Base-by-base conservation (phyloP, 257 asterid species). In the Lavandula angustifolia region DNA sequence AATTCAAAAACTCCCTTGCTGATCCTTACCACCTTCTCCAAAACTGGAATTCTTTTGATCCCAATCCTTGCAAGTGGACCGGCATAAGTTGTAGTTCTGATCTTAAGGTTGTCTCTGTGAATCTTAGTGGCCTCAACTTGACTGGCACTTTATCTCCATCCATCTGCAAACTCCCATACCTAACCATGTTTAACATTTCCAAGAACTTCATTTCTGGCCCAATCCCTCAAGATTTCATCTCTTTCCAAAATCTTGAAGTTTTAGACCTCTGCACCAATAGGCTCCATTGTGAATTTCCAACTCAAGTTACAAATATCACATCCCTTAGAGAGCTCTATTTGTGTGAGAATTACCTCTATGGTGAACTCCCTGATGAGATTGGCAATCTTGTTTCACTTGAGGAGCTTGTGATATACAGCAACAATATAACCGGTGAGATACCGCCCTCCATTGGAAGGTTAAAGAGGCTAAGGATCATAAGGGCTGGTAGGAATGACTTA, bases 191-290 rank as follows among this genome's bases (percentile, higher is more conserved):
- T 50, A 90, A 90, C 55, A 37, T 90, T 54, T 87, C 97, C 0
- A 70, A 33, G 35, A 87, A 87, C 73, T 84, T 84, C 82, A 76
- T 90, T 48, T 83, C 92, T 17, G 97, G 92, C 34, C 75, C 82
- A 8, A 79, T 90, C 50, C 95, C 95, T 62, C 43, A 50, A 27
- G 77, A 77, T 69, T 79, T 87, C 71, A 27, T 67, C 3, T 54
- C 52, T 3, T 89, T 88, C 67, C 75, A 32, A 1, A 79, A 38
- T 33, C 83, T 90, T 7, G 57, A 82, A 57, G 74, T 76, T 46
- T 69, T 90, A 66, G 91, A 87, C 92, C 94, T 90, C 55, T 87
- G 95, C 79, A 90, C 94, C 3, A 90, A 90, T 31, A 75, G 92
- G 53, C 54, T 90, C 69, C 84, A 83, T 62, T 67, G 67, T n/a